Evolutionary conservation across 192 early-diverging fungal species (phyloP).

Genomic region (Coemansia sp.): DNA sequence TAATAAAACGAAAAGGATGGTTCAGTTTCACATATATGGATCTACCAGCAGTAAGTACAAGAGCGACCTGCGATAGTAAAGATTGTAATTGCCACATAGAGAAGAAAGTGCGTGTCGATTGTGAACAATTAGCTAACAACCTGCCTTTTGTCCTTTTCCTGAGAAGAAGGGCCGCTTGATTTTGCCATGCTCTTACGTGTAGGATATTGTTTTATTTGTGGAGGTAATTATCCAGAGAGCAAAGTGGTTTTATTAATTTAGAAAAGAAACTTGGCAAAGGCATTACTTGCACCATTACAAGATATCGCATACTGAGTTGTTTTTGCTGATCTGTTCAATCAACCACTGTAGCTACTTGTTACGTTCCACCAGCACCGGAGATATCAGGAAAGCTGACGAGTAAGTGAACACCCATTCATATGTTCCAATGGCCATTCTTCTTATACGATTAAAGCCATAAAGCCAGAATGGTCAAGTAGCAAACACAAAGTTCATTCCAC

Average conservation of each 20-base stretch:
- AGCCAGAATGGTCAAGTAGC: not conserved
- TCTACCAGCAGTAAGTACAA: conserved; percentile 43
- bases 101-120: too few relatives aligned
- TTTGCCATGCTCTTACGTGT: conserved; percentile 6
- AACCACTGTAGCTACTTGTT: conserved; percentile 41
- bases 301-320: not conserved
- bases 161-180: too few relatives aligned
- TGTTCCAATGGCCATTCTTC: too few relatives aligned
- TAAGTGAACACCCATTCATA: conserved; percentile 17
- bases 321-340: not conserved
- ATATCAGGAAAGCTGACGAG: conserved; percentile 25
- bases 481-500: too few relatives aligned
- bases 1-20: conserved; percentile 7
- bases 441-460: not conserved
- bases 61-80: not conserved
- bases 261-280: too few relatives aligned
- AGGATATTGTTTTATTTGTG: conserved; percentile 53
- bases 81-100: not conserved
- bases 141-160: conserved; percentile 1
- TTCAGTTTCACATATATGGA: conserved; percentile 27
- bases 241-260: not conserved
- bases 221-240: conserved; percentile 27
- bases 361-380: conserved; percentile 27
- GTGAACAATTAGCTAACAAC: not conserved
- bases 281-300: not conserved